Evolutionary conservation across 805 yeast genomes (phyloP), one percentile per base, ranked within the genome.

Genomic region (Wickerhamomyces ciferrii): DNA sequence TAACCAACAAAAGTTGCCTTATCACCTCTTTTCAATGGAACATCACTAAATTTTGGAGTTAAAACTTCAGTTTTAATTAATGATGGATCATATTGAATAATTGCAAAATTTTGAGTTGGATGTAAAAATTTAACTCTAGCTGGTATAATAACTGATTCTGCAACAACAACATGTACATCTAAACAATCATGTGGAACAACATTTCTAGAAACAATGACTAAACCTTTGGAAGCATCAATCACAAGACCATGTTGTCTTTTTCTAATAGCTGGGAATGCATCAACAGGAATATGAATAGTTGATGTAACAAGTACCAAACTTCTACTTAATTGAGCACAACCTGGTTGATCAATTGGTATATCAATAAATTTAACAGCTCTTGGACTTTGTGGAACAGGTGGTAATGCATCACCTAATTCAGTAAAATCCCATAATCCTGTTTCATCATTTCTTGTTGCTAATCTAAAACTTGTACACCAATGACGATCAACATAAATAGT

Each of bases 41-140:
- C 61, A 6, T 65, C 53, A 41, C 84, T 69, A 52, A 88, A 76
- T 46, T 71, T 70, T 4, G 96, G 94, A 2, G 95, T 76, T 40
- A 70, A 66, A 9, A 88, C 78, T 38, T 84, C 85, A 2, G 96
- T 91, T 20, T 75, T 62, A 15, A 91, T 84, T 43, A 88, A 67
- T 5, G 70, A 57, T 9, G 96, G 89, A 60, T 91, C 96, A 62
- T 88, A 91, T 61, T 87, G 79, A 23, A 91, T 72, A 47, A 90
- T 79, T 1, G 95, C 90, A 63, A 85, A 90, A 54, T 90, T 90
- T 55, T 84, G 87, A 34, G 87, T 79, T 31, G 97, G 97, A 61
- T 90, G 97, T 58, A 88, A 68, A 55, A 89, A 91, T 20, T 81
- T 81, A 23, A 90, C 94, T 51, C 80, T 73, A 1, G 84, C 97